Base-by-base conservation (phyloP, 1,284 basidiomycete species). In the Pseudomicrostroma phylloplanum region DNA sequence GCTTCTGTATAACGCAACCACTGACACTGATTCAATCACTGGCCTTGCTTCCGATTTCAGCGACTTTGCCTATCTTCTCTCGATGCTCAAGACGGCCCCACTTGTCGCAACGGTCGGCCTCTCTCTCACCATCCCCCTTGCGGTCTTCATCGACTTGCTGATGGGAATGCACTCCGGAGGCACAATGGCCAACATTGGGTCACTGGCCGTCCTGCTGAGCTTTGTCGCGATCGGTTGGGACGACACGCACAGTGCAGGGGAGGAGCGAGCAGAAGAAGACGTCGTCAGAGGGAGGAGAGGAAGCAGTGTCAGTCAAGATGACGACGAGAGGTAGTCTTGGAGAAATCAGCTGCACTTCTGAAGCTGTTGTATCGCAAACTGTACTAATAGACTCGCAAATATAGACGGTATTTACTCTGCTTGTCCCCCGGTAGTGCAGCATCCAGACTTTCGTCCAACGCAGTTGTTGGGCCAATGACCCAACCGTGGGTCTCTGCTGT, bases 1-100 rank as follows among this genome's bases (percentile, higher is more conserved):
- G 42, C 42, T 4, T 30, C 2, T n/a, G n/a, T n/a, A n/a, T n/a
- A n/a, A n/a, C n/a, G n/a, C n/a, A n/a, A n/a, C n/a, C 6, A 25
- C 26, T 21, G n/a, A 6, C 6, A 2, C 26, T 48, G 46, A 48
- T 12, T 48, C 46, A 6, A 48, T 23, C 21, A 12, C 46, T 17
- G 17, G 46, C 23, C 23, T 25, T 19, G 3, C 8, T 30, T 23
- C 41, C 30, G 3, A 9, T 36, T 4, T 36, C 30, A 64, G 62
- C 39, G 63, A 69, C 46, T 58, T 70, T 53, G 64, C 63, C 49
- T 80, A 78, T 58, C 66, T 79, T 39, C 62, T 74, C 63, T 91
- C 94, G 6, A 96, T 97, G 92, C 85, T 98, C 66, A 96, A 96
- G 83, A 96, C 93, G 1, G 94, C 92, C 2, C 94, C 78, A 15